A percentile compares a stretch with the other conserved stretches of the same genome.
These are phyloP conservation scores for Mrakiaceae sp. DNA, from an alignment of 1,284 basidiomycete genomes.

Conservation along the genomic window DNA sequence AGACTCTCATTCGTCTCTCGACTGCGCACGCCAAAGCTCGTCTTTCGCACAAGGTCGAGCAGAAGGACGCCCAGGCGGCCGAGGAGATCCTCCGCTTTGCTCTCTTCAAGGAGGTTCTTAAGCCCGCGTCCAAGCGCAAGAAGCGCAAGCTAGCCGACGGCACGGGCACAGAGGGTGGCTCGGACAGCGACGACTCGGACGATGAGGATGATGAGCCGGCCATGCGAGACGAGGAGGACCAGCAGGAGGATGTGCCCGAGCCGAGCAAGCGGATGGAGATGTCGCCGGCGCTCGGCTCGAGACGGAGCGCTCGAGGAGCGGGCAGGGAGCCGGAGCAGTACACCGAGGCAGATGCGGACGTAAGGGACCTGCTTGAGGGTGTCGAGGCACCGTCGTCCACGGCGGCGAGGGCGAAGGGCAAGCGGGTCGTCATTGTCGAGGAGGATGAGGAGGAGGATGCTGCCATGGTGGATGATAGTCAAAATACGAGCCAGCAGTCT, in stretches of 20 bases:
- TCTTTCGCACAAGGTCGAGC: conserved; percentile 72
- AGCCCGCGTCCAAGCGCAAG: conserved; percentile 57
- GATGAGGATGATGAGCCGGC: conserved; percentile 36
- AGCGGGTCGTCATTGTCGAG: conserved; percentile 21
- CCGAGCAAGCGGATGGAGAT: conserved; percentile 23
- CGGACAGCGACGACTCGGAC: conserved; percentile 45
- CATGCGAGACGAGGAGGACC: conserved; percentile 12
- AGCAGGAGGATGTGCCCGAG: conserved; percentile 16
- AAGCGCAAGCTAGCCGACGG: conserved; percentile 67
- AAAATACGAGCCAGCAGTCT: background rate
- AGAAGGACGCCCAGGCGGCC: conserved; percentile 76
- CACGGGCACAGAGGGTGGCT: conserved; percentile 35
- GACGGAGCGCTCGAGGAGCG: conserved; percentile 9
- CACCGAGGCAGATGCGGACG: conserved; percentile 16
- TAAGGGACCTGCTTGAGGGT: conserved; percentile 41
- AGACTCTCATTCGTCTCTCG: conserved; percentile 94
- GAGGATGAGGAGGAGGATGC: conserved; percentile 19
- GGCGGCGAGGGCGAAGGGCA: conserved; percentile 26
- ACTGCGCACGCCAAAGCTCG: conserved; percentile 97
- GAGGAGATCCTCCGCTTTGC: conserved; percentile 95
- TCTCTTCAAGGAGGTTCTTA: conserved; percentile 93
- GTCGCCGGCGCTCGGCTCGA: conserved; percentile 14
- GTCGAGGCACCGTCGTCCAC: conserved; percentile 33
- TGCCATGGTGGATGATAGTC: conserved; percentile 8
- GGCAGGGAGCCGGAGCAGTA: conserved; percentile 23